Percentiles rank a stretch among this genome's conserved stretches.
These are phyloP conservation scores for Talaromyces sp. DNA, from an alignment of 2,329 filamentous ascomycete genomes.

Conservation along the genomic window DNA sequence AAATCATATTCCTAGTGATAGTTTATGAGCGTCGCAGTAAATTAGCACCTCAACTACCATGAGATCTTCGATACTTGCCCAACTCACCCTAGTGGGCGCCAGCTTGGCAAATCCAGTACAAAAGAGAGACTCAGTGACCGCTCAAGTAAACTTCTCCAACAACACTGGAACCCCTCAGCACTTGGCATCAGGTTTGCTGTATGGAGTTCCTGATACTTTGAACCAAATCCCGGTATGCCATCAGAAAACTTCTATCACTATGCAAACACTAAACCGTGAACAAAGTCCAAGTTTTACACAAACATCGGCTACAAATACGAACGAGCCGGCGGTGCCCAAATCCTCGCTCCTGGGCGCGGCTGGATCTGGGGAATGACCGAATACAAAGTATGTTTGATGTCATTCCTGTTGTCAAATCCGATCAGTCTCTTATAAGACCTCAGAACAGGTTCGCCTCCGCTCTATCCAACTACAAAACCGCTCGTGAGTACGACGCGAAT, in stretches of 20 bases:
- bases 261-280: not conserved
- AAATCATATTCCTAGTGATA: not conserved
- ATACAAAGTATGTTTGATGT: constrained; percentile 31
- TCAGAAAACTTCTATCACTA: not conserved
- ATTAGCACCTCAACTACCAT: not conserved
- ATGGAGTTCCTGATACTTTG: constrained; percentile 6
- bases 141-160: constrained; percentile 3
- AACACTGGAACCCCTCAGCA: constrained; percentile 1
- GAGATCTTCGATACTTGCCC: not conserved
- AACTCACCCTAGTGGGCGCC: not conserved
- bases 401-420: not conserved
- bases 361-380: constrained; percentile 35
- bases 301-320: constrained; percentile 37
- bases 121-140: constrained; percentile 5
- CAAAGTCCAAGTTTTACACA: constrained; percentile 18
- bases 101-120: not conserved
- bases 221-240: constrained; percentile 1
- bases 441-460: constrained; percentile 24
- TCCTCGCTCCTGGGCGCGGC: constrained; percentile 25
- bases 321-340: constrained; percentile 39
- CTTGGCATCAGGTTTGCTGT: constrained; percentile 5
- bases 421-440: not conserved
- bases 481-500: constrained; percentile 35
- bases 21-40: not conserved
- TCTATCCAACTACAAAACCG: constrained; percentile 41